Evolutionary conservation across 495 filamentous ascomycete species (phyloP), one percentile per base, ranked within the genome.

Genomic region (Penicillium tannophilum): DNA sequence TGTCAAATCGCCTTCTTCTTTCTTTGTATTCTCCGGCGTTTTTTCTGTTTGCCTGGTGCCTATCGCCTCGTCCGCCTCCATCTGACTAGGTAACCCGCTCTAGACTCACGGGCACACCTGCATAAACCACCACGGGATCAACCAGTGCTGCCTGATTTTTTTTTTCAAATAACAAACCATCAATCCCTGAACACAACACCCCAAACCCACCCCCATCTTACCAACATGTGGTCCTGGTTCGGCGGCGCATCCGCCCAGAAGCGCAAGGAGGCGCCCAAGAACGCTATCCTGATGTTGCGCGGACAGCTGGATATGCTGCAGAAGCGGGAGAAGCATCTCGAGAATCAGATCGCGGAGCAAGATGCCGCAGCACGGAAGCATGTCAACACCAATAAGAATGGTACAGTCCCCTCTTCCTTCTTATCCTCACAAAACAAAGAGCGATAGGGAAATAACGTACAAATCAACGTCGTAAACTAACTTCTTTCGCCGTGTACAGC

Each of bases 291-390:
- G 44, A 82, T 83, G 61, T 79, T 99, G 64, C 88, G 94, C 56
- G 80, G 86, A 64, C 93, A 97, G 82, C 82, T 98, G 26, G 92
- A 96, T 61, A 97, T 97, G 93, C 83, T 99, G 62, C 91, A 95
- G 76, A 99, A 99, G 84, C 82, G 95, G 45, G 92, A 99, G 78
- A 88, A 83, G 69, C 91, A 98, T 69, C 78, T 97, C 45, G 89
- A 93, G 72, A 87, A 82, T 60, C 92, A 94, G 79, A 96, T 97
- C 77, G 86, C 87, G 16, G 92, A 98, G 74, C 94, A 99, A 71
- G 94, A 98, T 71, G 81, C 84, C 39, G 82, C 93, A 59, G 95
- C 94, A n/a, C 82, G 90, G 76, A 97, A 97, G 81, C 86, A 93
- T 62, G 87, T 96, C 24, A 88, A 81, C 65, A 83, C 89, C 42